These are phyloP conservation scores for Pestalotiopsis sp. DNA, from an alignment of 2,329 filamentous ascomycete genomes.

Conservation along the genomic window DNA sequence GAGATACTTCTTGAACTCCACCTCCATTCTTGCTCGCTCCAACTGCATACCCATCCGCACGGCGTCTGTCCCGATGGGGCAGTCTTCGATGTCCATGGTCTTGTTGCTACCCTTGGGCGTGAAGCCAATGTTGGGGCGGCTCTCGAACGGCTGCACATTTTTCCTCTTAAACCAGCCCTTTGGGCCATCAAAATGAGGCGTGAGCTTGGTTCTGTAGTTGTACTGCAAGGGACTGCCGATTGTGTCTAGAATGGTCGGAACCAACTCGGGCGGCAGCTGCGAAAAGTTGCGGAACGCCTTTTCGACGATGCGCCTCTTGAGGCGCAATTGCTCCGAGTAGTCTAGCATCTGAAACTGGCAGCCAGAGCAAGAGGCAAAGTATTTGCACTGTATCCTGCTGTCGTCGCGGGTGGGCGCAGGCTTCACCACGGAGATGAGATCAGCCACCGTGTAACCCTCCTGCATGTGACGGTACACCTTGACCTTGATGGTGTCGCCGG, in stretches of 20 bases:
- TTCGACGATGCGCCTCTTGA: constrained; percentile 85
- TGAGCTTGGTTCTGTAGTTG: constrained; percentile 94
- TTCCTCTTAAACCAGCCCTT: constrained; percentile 56
- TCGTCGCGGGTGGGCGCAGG: constrained; percentile 79
- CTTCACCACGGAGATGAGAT: constrained; percentile 76
- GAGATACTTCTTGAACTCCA: constrained; percentile 71
- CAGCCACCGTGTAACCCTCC: constrained; percentile 72
- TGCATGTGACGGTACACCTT: constrained; percentile 76
- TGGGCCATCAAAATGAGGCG: constrained; percentile 90
- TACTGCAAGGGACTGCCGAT: constrained; percentile 90
- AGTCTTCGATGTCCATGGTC: constrained; percentile 95
- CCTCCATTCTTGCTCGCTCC: constrained; percentile 75
- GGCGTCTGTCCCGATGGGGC: constrained; percentile 88
- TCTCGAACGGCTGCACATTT: constrained; percentile 47
- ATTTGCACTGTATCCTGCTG: constrained; percentile 74
- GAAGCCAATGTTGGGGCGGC: constrained; percentile 83
- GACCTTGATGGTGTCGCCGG: constrained; percentile 78
- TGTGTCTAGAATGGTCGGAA: constrained; percentile 80
- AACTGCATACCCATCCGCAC: constrained; percentile 77
- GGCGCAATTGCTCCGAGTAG: constrained; percentile 80
- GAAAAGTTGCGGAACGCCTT: constrained; percentile 94
- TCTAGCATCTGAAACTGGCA: constrained; percentile 98
- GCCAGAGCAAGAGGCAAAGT: constrained; percentile 85
- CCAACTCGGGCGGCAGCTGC: constrained; percentile 70
- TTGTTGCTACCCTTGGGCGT: constrained; percentile 79